These are phyloP conservation scores for Dipteronia sinensis DNA, from an alignment of 345 rosid genomes.

Conservation along the genomic window DNA sequence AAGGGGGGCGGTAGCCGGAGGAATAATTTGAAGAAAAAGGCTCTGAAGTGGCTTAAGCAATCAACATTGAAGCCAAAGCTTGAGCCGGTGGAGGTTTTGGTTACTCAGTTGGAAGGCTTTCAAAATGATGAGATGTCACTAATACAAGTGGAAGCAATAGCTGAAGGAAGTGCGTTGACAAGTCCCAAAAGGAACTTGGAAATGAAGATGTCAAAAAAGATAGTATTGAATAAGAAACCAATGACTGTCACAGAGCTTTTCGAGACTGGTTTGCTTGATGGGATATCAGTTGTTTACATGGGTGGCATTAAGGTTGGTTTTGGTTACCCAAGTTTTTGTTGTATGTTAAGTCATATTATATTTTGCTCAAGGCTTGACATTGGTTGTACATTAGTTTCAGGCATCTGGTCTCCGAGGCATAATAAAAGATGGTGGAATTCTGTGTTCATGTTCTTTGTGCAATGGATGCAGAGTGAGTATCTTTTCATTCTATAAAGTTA, in stretches of 20 bases:
- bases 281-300: slow-evolving; percentile 83
- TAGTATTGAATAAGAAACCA: slow-evolving; percentile 56
- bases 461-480: slow-evolving; percentile 75
- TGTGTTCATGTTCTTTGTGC: slow-evolving; percentile 86
- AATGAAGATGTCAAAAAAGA: slow-evolving; percentile 58
- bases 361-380: slow-evolving; percentile 20
- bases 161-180: slow-evolving; percentile 51
- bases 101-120: slow-evolving; percentile 38
- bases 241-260: slow-evolving; percentile 87
- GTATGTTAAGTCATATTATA: not conserved
- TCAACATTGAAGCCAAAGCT: slow-evolving; percentile 38
- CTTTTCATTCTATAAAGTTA: slow-evolving; percentile 12
- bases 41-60: slow-evolving; percentile 30
- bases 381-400: slow-evolving; percentile 52
- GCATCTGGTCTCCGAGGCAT: slow-evolving; percentile 87
- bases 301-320: slow-evolving; percentile 73
- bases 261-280: slow-evolving; percentile 90
- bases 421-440: slow-evolving; percentile 85
- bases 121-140: slow-evolving; percentile 32
- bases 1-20: slow-evolving; percentile 23
- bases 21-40: slow-evolving; percentile 26
- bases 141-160: slow-evolving; percentile 51
- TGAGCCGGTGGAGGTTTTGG: slow-evolving; percentile 44
- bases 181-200: slow-evolving; percentile 52
- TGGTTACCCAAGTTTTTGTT: slow-evolving; percentile 7